Conservation (phyloP, 345 rosid species). For the Microcos paniculata region DNA sequence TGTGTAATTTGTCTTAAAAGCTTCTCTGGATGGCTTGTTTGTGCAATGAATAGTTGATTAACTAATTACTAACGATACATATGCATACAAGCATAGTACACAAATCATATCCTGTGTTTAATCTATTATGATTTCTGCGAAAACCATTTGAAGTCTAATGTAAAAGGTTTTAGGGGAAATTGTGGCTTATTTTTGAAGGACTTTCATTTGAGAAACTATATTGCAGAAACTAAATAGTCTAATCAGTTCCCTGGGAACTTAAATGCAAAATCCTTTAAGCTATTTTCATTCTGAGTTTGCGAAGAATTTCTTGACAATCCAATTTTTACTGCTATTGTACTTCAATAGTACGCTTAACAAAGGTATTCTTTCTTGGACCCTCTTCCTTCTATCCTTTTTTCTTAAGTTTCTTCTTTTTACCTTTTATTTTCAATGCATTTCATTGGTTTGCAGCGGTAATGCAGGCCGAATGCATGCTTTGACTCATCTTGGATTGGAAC, state of each 20-base stretch:
- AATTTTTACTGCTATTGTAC: slow-evolving; percentile 9
- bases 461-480: slow-evolving; percentile 19
- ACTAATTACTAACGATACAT: neutral
- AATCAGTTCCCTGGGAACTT: neutral
- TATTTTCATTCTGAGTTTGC: slow-evolving; percentile 4
- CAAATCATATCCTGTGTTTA: neutral
- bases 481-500: slow-evolving; percentile 19
- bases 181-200: neutral
- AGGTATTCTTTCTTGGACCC: slow-evolving; percentile 10
- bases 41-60: neutral
- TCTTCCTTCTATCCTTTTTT: neutral
- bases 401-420: neutral
- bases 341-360: neutral
- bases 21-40: neutral
- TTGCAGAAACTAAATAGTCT: neutral
- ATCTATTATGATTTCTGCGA: neutral
- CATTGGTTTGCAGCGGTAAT: slow-evolving; percentile 15
- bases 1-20: neutral
- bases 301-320: slow-evolving; percentile 3
- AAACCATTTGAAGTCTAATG: neutral
- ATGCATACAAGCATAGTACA: neutral
- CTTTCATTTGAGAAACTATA: neutral
- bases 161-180: neutral
- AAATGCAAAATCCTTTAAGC: neutral
- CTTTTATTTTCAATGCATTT: slow-evolving; percentile 13